Evolutionary conservation across 1,139 yeast genomes (phyloP).

Genomic region (Taphrina betulina): DNA sequence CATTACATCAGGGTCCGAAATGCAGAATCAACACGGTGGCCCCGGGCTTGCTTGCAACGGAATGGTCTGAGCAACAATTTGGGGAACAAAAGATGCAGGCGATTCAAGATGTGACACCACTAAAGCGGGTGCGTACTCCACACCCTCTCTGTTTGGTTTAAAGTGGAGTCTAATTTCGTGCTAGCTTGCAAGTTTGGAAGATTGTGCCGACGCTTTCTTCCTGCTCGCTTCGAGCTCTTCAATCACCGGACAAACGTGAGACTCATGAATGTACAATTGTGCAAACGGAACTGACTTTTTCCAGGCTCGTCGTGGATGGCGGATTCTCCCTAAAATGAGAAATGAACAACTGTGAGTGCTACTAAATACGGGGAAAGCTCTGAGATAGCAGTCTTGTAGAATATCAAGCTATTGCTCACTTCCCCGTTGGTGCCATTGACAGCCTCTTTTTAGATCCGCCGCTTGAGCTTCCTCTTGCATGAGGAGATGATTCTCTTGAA

Average conservation of each 20-base stretch:
- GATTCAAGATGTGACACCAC: constrained; percentile 42
- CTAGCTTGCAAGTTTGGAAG: constrained; percentile 18
- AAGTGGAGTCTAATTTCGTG: background rate
- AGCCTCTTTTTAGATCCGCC: no score
- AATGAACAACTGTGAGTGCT: no score
- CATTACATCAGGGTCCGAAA: constrained; percentile 44
- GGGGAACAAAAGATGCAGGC: constrained; percentile 43
- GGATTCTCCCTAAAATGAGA: background rate
- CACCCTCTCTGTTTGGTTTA: background rate
- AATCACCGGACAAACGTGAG: constrained; percentile 24
- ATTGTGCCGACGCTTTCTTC: constrained; percentile 28
- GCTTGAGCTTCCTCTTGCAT: no score
- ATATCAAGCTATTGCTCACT: no score
- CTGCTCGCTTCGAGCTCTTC: constrained; percentile 14
- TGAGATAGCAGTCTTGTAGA: no score
- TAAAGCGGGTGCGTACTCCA: constrained; percentile 39
- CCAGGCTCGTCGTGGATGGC: background rate
- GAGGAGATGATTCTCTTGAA: no score
- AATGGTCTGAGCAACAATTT: constrained; percentile 47
- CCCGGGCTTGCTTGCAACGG: constrained; percentile 49
- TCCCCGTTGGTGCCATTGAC: no score
- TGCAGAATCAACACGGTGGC: constrained; percentile 48
- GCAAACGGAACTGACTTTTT: background rate
- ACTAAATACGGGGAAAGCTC: no score
- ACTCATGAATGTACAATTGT: background rate